Percentiles rank a stretch among this genome's conserved stretches.
These are phyloP conservation scores for Phanerochaete carnosa DNA, from an alignment of 768 basidiomycete genomes.

Conservation along the genomic window DNA sequence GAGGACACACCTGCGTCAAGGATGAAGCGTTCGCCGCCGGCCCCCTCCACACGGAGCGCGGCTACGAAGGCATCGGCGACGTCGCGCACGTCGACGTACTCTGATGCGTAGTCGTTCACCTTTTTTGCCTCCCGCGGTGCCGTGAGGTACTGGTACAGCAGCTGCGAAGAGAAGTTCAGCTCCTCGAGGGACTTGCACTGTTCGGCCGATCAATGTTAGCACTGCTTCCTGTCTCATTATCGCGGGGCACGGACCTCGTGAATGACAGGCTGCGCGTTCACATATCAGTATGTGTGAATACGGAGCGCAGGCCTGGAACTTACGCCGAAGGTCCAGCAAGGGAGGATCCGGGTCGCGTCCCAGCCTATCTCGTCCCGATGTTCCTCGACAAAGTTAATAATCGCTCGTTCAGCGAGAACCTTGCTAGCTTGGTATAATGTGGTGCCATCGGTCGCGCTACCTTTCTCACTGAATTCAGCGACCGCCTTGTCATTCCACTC, in stretches of 20 bases:
- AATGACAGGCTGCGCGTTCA: background rate
- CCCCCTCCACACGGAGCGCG: slow-evolving; percentile 28
- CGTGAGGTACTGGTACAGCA: background rate
- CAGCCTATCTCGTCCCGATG: background rate
- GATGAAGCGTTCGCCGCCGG: slow-evolving; percentile 39
- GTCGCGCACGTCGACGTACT: slow-evolving; percentile 35
- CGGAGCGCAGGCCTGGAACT: background rate
- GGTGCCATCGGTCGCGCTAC: slow-evolving; percentile 33
- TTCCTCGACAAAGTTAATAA: slow-evolving; percentile 43
- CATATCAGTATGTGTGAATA: background rate
- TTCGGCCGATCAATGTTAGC: background rate
- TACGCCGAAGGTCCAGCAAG: background rate
- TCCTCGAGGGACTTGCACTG: slow-evolving; percentile 7
- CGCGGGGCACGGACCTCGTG: background rate
- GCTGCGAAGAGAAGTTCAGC: background rate
- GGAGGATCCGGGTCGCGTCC: background rate
- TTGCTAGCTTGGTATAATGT: slow-evolving; percentile 54
- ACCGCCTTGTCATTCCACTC: slow-evolving; percentile 59
- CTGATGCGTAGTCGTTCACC: background rate
- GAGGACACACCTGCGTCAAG: slow-evolving; percentile 4
- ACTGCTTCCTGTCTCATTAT: background rate
- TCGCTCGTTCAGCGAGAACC: slow-evolving; percentile 49
- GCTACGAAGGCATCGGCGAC: slow-evolving; percentile 28
- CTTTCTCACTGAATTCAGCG: slow-evolving; percentile 42
- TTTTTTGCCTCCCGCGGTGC: background rate